A percentile compares a stretch with the other conserved stretches of the same genome.
phyloP scores from a whole-genome alignment of 164 flowering plant species.

The Macadamia integrifolia region DNA sequence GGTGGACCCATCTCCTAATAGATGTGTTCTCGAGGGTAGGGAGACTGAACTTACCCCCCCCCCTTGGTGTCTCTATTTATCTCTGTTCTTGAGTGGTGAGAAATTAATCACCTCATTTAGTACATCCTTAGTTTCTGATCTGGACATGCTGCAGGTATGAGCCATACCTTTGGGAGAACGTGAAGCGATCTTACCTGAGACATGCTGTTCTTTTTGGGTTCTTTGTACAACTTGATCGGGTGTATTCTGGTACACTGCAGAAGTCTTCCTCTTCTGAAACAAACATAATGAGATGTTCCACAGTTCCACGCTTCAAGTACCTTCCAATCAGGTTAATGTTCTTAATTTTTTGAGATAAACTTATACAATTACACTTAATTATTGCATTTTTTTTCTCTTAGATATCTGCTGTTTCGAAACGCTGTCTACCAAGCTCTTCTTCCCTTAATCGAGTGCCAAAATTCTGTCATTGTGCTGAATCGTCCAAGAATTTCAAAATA shows the following conservation, averaged over 20 bases:
- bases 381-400: no score
- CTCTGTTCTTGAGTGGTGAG: not conserved
- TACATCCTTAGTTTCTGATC: not conserved
- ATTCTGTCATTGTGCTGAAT: no score
- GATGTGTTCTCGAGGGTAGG: no score
- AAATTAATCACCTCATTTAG: not conserved
- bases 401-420: no score
- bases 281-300: conserved; percentile 84
- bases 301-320: conserved; percentile 89
- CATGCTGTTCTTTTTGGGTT: conserved; percentile 96
- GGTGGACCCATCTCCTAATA: no score
- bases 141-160: conserved; percentile 53
- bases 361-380: no score
- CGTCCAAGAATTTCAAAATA: no score
- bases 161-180: conserved; percentile 94
- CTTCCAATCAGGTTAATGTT: conserved; percentile 89
- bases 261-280: conserved; percentile 62
- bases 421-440: no score
- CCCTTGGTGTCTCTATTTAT: not conserved
- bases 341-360: no score
- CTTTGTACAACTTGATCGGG: conserved; percentile 86
- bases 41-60: not conserved
- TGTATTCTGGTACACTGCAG: conserved; percentile 70
- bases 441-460: no score
- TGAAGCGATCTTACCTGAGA: conserved; percentile 77